Evolutionary conservation across 192 early-diverging fungal genomes (phyloP).

Genomic region (Umbelopsis isabellina): DNA sequence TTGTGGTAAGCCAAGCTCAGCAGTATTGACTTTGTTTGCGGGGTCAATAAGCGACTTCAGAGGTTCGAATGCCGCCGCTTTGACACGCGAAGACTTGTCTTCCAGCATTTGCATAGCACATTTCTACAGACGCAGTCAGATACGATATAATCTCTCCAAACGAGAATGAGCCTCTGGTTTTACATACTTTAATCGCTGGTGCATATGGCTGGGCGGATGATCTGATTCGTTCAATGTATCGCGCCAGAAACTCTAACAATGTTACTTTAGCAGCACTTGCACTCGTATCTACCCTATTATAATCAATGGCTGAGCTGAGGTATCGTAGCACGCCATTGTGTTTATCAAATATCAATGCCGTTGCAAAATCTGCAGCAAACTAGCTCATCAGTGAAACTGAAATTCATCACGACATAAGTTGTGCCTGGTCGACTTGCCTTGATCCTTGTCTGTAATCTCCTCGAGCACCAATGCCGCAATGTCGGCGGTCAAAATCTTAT

Average conservation of each 20-base stretch:
- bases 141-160: background rate
- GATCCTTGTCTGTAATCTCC: conserved; percentile 33
- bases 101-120: conserved; percentile 32
- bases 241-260: conserved; percentile 49
- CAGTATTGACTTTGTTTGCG: conserved; percentile 16
- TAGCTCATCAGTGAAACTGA: background rate
- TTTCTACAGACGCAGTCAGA: conserved; percentile 28
- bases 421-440: conserved; percentile 21
- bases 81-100: conserved; percentile 36
- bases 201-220: conserved; percentile 39
- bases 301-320: conserved; percentile 33
- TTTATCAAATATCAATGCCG: conserved; percentile 46
- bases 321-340: conserved; percentile 50
- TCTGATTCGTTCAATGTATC: conserved; percentile 41
- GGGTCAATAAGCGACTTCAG: conserved; percentile 41
- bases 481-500: conserved; percentile 20
- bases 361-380: conserved; percentile 44
- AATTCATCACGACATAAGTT: background rate
- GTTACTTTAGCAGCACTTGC: conserved; percentile 34
- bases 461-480: conserved; percentile 26
- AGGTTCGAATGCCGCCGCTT: conserved; percentile 41
- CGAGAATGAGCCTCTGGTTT: background rate
- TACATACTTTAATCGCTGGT: conserved; percentile 41
- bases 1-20: conserved; percentile 2
- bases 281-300: conserved; percentile 26